Evolutionary conservation across 306 rosid genomes (phyloP).

Genomic region (Neltuma alba): DNA sequence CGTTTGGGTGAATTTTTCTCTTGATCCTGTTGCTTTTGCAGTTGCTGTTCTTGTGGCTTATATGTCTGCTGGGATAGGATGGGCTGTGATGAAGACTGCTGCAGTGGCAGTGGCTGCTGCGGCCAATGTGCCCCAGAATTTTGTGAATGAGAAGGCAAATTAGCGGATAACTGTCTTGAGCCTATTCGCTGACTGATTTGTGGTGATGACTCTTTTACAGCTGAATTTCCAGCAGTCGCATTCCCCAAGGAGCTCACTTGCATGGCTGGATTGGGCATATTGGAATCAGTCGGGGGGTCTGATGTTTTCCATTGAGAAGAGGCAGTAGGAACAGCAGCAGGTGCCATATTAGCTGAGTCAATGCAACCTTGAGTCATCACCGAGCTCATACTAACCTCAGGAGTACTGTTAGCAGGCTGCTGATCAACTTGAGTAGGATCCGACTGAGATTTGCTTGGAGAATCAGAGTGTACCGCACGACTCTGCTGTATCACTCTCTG

Average conservation of each 20-base stretch:
- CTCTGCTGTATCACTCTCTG: slow-evolving; percentile 71
- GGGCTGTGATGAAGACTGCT: slow-evolving; percentile 61
- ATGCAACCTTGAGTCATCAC: slow-evolving; percentile 55
- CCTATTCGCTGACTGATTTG: slow-evolving; percentile 63
- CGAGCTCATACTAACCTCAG: slow-evolving; percentile 54
- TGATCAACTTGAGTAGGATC: slow-evolving; percentile 68
- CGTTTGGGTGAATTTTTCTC: slow-evolving; percentile 61
- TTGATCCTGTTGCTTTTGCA: slow-evolving; percentile 45
- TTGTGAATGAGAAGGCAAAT: slow-evolving; percentile 69
- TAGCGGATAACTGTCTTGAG: slow-evolving; percentile 63
- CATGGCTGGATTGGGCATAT: slow-evolving; percentile 49
- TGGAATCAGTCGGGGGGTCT: slow-evolving; percentile 62
- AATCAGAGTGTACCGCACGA: slow-evolving; percentile 60
- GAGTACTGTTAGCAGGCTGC: slow-evolving; percentile 54
- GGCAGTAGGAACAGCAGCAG: slow-evolving; percentile 50
- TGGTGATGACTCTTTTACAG: slow-evolving; percentile 59
- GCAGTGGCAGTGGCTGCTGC: slow-evolving; percentile 53
- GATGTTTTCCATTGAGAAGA: slow-evolving; percentile 78
- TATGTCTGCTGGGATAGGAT: slow-evolving; percentile 59
- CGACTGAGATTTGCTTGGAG: slow-evolving; percentile 55
- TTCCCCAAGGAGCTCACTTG: slow-evolving; percentile 60
- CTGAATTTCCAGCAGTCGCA: slow-evolving; percentile 57
- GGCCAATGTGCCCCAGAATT: slow-evolving; percentile 75
- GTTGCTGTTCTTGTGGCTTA: slow-evolving; percentile 50
- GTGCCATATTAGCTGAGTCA: slow-evolving; percentile 52